Base-by-base conservation (phyloP, 1,139 yeast species). In the Protomyces gravidus region DNA sequence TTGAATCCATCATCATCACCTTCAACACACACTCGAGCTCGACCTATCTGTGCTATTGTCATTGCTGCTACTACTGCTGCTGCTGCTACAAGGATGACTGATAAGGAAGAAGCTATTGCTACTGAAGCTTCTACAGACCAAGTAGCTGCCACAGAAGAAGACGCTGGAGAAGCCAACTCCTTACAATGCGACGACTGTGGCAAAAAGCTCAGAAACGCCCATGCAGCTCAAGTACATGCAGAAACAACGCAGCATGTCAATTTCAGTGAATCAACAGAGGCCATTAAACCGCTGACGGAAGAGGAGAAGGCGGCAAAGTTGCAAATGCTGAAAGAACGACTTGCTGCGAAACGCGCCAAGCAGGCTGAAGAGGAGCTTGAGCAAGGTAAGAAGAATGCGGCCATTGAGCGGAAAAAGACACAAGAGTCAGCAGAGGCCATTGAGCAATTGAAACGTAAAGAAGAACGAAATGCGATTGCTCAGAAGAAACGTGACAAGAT, bases 381-480 rank as follows among this genome's bases (percentile, higher is more conserved):
- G 23, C 40, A 47, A 27, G 49, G 28, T 51, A 33, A 49, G 51
- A 45, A 50, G 48, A 72, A 72, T 61, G 74, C 71, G 51, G 58
- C 65, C 46, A 67, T 73, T 47, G 64, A 69, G 15, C 67, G 67
- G 49, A 73, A 73, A 65, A 68, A 67, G 45, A 70, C 68, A 49
- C 67, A 65, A 55, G 73, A 71, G 33, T 65, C 70, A 7, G 65
- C 67, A 28, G 64, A 66, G 59, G 65, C 67, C 36, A 65, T 65
- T 30, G 75, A 73, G 50, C 73, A 71, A 21, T 69, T 68, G 61
- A 66, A 73, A 62, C 67, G 68, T 51, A 67, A 70, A 60, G 69
- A 70, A 61, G 72, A 73, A 6, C 61, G 68, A 57, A 67, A 69
- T 61, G 73, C 67, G 40, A 75, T 75, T 7, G 73, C 67, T 40